Percentiles rank a stretch among this genome's conserved stretches.
phyloP scores from a whole-genome alignment of 306 rosid species.

The Canavalia gladiata region DNA sequence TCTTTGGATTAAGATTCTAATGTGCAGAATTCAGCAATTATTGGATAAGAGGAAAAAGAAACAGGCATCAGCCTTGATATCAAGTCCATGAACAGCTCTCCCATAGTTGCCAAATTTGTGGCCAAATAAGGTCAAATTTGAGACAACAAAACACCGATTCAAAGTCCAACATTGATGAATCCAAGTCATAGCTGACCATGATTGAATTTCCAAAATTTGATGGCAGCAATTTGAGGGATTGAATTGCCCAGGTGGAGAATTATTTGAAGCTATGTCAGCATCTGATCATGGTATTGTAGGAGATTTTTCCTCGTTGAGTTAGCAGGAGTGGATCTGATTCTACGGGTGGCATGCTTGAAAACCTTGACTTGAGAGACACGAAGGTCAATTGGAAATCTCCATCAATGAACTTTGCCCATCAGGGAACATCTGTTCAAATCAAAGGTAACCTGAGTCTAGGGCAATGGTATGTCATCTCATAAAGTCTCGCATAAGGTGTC shows the following conservation, averaged over 20 bases:
- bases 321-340: neutral
- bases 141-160: neutral
- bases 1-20: neutral
- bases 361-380: neutral
- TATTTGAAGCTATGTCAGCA: neutral
- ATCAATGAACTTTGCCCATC: neutral
- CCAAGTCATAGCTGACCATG: neutral
- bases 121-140: neutral
- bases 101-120: neutral
- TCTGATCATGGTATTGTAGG: neutral
- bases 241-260: neutral
- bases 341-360: neutral
- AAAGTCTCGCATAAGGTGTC: neutral
- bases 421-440: neutral
- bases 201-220: neutral
- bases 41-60: neutral
- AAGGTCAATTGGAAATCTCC: neutral
- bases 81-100: neutral
- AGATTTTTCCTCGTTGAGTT: neutral
- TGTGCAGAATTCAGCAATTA: neutral
- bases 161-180: no score
- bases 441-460: neutral
- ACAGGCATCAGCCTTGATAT: neutral
- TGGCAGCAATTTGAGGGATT: neutral
- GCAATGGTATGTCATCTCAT: neutral